Evolutionary conservation across 2,329 filamentous ascomycete genomes (phyloP).

Genomic region (Colletotrichum sansevieriae): DNA sequence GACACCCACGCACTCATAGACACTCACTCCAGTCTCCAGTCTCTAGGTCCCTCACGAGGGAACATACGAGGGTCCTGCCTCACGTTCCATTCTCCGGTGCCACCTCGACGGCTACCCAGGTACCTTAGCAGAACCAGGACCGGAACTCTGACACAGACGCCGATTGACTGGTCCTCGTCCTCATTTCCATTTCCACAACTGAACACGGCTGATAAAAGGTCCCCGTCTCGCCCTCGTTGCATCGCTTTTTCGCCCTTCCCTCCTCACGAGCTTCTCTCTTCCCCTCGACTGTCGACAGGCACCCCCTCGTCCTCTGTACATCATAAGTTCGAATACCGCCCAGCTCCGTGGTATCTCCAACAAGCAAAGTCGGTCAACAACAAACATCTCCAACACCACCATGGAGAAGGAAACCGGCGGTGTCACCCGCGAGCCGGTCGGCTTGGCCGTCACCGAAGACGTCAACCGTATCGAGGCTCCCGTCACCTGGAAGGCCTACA

Average conservation of each 20-base stretch:
- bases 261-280: constrained; percentile 34
- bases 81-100: constrained; percentile 26
- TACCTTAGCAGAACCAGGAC: neutral
- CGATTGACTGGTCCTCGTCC: constrained; percentile 25
- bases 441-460: constrained; percentile 61
- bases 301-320: constrained; percentile 20
- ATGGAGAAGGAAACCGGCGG: constrained; percentile 40
- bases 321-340: constrained; percentile 16
- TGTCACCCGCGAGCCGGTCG: constrained; percentile 35
- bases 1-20: too few relatives aligned
- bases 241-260: neutral
- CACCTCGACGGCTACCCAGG: constrained; percentile 15
- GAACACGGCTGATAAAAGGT: constrained; percentile 39
- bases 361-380: constrained; percentile 12
- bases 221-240: constrained; percentile 27
- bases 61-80: constrained; percentile 13
- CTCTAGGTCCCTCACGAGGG: too few relatives aligned
- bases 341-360: constrained; percentile 18
- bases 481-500: constrained; percentile 76
- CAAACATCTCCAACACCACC: constrained; percentile 8
- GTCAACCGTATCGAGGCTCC: constrained; percentile 75
- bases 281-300: constrained; percentile 34
- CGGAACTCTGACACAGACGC: constrained; percentile 25
- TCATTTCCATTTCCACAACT: neutral
- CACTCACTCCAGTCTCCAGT: too few relatives aligned